Base-by-base conservation (phyloP, 1,284 basidiomycete species). In the Ceratobasidium sp. region DNA sequence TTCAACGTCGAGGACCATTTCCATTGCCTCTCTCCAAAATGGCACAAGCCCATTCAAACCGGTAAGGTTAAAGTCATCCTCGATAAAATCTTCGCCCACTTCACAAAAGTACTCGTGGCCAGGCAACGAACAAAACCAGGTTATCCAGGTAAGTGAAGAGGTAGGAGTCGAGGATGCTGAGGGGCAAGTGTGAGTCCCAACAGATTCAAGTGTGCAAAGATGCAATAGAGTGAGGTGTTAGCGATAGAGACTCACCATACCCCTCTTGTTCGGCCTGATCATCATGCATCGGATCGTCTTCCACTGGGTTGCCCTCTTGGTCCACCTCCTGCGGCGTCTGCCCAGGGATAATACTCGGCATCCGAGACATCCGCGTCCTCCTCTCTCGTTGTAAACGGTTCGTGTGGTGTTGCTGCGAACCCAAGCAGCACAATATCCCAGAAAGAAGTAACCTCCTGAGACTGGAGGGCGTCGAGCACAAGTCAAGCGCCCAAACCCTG, bases 1-100 rank as follows among this genome's bases (percentile, higher is more conserved):
- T 83, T 99, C 97, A 66, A 99, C 96, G 81, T 99, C 97, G 74
- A 99, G 83, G n/a, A 99, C 95, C 97, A 99, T 99, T 83, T 99
- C 97, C 88, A 99, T 91, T 33, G 97, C 97, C 81, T 99, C 97
- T 81, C 98, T 96, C 94, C 97, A 99, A 80, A 99, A 99, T 9
- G 97, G 91, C 38, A 99, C 96, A 86, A 98, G 91, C 21, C 88
- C 87, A 79, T 95, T 96, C 76, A 99, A 83, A 1, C 97, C 97
- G 0, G 97, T 99, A 69, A 99, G 84, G 83, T 99, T 99, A 83
- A 99, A 99, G 80, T 99, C 97, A 82, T 99, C 97, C 80, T 99
- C 97, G 81, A 99, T 99, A 81, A 98, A 99, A 79, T 99, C 96
- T 79, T 99, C 96, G 70, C 92, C 89, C 23, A 98, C 95, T 82